Evolutionary conservation across 805 yeast species (phyloP).

Genomic region (Zygoascus tannicola): DNA sequence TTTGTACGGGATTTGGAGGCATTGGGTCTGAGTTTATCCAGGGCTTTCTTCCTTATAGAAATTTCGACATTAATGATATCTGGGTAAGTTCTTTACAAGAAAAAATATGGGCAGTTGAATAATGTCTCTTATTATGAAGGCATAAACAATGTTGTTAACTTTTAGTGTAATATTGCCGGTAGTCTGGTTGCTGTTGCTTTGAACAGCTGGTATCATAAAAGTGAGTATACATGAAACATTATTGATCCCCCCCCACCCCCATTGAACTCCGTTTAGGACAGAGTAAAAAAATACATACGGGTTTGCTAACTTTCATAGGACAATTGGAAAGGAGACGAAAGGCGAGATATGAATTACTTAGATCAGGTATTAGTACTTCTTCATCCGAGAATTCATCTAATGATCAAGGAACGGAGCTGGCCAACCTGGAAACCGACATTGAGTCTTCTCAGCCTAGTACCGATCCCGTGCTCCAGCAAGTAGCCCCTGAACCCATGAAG

Average conservation of each 20-base stretch:
- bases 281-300: no score
- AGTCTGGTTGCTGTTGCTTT: slow-evolving; percentile 25
- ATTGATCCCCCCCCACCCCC: no score
- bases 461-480: slow-evolving; percentile 17
- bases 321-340: slow-evolving; percentile 23
- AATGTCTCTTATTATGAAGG: slow-evolving; percentile 1
- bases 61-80: slow-evolving; percentile 31
- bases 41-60: slow-evolving; percentile 23
- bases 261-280: no score
- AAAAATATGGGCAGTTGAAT: background rate
- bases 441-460: slow-evolving; percentile 7
- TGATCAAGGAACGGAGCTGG: background rate
- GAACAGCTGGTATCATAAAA: slow-evolving; percentile 29
- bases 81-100: slow-evolving; percentile 26
- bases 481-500: slow-evolving; percentile 19
- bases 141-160: no score
- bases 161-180: slow-evolving; percentile 29
- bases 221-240: slow-evolving; percentile 14
- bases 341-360: slow-evolving; percentile 24
- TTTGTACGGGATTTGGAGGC: slow-evolving; percentile 30
- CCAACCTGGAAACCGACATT: slow-evolving; percentile 4
- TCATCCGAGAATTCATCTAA: background rate
- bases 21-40: slow-evolving; percentile 34
- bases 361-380: slow-evolving; percentile 14
- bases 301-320: slow-evolving; percentile 7